Evolutionary conservation across 1,139 yeast genomes (phyloP), one percentile per base, ranked within the genome.

Genomic region (Dujonia santamariae): DNA sequence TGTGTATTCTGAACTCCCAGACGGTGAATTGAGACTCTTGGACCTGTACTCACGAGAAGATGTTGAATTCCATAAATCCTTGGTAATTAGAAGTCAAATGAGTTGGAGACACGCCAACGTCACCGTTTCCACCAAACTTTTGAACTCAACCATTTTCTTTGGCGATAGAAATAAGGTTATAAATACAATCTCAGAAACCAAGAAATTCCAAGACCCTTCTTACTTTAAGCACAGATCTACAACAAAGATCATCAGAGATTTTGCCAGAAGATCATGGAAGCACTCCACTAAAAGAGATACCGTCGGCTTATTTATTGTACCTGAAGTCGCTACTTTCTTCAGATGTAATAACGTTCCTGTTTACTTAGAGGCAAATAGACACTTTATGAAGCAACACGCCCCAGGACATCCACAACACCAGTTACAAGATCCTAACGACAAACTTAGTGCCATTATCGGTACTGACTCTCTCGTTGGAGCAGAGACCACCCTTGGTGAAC

Each of bases 231-330:
- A 54, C 38, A 62, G 81, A 45, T 70, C 88, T 6, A 62, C 85
- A 36, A 72, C 77, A 22, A 85, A 86, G 53, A 69, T 90, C 21
- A 75, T 87, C 21, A 77, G 97, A 49, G 96, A 88, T 51, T 60
- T 92, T 41, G 94, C 95, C 3, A 76, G 97, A 56, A 75, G 95
- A 46, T 82, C 96, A 3, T 92, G 98, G 98, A 76, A 74, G 48
- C 96, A 88, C 54, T 68, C 83, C 0, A 51, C 53, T 7, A 52
- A 57, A n/a, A 67, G 70, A 44, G 86, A 78, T 39, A 74, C 81
- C 0, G 74, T 85, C 23, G 81, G 83, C 3, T 67, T 85, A 45
- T 68, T 80, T 42, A 70, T 79, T 28, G 51, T 85, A 33, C 92
- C 95, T 2, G 63, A 71, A 26, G 74, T 76, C 37, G 77, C 85